Conservation (phyloP, 176 grass and related monocot genomes). For the Carex littledalei region DNA sequence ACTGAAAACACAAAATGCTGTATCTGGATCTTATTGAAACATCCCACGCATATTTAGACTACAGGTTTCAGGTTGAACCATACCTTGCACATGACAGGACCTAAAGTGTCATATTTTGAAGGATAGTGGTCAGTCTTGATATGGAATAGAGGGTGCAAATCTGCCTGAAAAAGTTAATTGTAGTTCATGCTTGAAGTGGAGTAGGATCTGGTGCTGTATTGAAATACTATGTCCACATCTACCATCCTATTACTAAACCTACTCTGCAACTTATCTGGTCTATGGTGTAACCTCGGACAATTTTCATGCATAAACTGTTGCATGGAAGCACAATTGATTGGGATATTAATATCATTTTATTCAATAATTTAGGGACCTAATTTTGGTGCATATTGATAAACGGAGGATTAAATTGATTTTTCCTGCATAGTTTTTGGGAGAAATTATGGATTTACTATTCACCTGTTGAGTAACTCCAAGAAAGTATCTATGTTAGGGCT, state of each 20-base stretch:
- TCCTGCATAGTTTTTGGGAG: background rate
- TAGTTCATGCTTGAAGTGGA: background rate
- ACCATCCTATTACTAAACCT: background rate
- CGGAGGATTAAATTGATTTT: background rate
- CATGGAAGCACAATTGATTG: background rate
- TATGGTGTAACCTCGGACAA: background rate
- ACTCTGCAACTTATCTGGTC: background rate
- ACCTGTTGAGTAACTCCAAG: background rate
- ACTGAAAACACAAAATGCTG: background rate
- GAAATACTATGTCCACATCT: background rate
- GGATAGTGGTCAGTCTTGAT: background rate
- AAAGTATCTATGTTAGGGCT: background rate
- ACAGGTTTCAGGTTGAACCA: background rate
- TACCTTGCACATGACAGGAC: background rate
- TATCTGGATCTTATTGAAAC: background rate
- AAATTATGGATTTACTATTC: background rate
- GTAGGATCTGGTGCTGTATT: background rate
- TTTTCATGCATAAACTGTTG: background rate
- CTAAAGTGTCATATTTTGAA: background rate
- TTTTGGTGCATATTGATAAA: background rate
- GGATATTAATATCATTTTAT: background rate
- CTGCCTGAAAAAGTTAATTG: background rate
- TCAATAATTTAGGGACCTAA: background rate
- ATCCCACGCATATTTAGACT: background rate
- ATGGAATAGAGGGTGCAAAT: background rate